Evolutionary conservation across 225 moss, liverwort and hornwort species (phyloP).

Genomic region (Physcomitrium patens): DNA sequence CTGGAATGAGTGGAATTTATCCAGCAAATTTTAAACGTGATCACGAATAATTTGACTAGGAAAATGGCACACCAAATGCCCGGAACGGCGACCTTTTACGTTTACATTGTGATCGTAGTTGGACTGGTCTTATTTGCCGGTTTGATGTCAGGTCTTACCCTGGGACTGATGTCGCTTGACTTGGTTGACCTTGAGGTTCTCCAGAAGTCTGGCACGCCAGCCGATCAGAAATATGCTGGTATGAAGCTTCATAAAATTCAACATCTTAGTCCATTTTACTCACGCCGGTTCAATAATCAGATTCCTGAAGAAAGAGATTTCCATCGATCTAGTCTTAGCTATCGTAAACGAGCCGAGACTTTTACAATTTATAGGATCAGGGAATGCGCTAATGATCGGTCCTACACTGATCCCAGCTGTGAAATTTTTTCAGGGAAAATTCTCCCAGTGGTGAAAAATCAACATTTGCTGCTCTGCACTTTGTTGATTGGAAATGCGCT

Average conservation of each 20-base stretch:
- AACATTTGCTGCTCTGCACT: constrained; percentile 63
- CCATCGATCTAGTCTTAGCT: neutral
- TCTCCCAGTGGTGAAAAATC: constrained; percentile 60
- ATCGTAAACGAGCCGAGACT: neutral
- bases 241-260: neutral
- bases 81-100: constrained; percentile 50
- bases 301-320: neutral
- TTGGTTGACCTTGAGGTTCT: constrained; percentile 64
- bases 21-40: constrained; percentile 19
- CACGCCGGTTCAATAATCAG: neutral
- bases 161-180: constrained; percentile 62
- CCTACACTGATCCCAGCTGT: neutral
- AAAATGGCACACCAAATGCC: constrained; percentile 51
- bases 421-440: constrained; percentile 44
- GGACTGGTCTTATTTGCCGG: constrained; percentile 61
- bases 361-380: neutral
- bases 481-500: constrained; percentile 61
- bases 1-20: constrained; percentile 15
- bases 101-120: constrained; percentile 48
- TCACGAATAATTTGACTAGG: constrained; percentile 3
- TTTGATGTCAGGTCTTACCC: constrained; percentile 58
- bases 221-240: constrained; percentile 57
- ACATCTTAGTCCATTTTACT: neutral
- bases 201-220: constrained; percentile 47
- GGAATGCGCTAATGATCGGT: neutral